phyloP scores from a whole-genome alignment of 169 alveolate species.

The Perkinsus marinus region DNA sequence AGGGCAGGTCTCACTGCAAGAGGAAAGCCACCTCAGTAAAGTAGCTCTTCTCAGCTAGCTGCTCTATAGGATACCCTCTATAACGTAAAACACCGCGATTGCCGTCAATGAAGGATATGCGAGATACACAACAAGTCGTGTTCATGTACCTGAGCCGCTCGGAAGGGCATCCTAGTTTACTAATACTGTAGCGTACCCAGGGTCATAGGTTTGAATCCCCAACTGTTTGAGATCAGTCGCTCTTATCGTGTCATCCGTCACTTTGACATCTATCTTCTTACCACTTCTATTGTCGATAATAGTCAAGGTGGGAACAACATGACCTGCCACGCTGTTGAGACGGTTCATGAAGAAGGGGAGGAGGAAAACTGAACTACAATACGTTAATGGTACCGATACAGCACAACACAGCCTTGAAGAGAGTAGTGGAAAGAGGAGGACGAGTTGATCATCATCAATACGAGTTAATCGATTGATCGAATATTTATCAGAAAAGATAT shows the following conservation, averaged over 20 bases:
- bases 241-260: slow-evolving; percentile 32
- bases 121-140: slow-evolving; percentile 54
- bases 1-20: slow-evolving; percentile 10
- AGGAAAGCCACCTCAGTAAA: slow-evolving; percentile 55
- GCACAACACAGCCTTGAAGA: not conserved
- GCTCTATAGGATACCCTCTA: slow-evolving; percentile 69
- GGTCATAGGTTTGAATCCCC: slow-evolving; percentile 52
- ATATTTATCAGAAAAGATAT: too few relatives aligned
- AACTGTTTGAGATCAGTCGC: slow-evolving; percentile 52
- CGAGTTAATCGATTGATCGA: too few relatives aligned
- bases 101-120: slow-evolving; percentile 64
- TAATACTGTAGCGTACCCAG: slow-evolving; percentile 25
- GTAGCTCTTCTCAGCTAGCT: slow-evolving; percentile 55
- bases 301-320: slow-evolving; percentile 1
- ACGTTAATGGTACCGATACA: not conserved
- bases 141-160: slow-evolving; percentile 33
- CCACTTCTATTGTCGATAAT: slow-evolving; percentile 17
- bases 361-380: not conserved
- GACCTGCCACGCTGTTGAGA: not conserved
- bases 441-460: too few relatives aligned
- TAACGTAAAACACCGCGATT: slow-evolving; percentile 59
- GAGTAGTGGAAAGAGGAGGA: not conserved
- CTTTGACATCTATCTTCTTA: not conserved
- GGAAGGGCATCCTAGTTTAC: not conserved
- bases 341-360: not conserved